Base-by-base conservation (phyloP, 257 asterid genomes). In the Linaria vulgaris region DNA sequence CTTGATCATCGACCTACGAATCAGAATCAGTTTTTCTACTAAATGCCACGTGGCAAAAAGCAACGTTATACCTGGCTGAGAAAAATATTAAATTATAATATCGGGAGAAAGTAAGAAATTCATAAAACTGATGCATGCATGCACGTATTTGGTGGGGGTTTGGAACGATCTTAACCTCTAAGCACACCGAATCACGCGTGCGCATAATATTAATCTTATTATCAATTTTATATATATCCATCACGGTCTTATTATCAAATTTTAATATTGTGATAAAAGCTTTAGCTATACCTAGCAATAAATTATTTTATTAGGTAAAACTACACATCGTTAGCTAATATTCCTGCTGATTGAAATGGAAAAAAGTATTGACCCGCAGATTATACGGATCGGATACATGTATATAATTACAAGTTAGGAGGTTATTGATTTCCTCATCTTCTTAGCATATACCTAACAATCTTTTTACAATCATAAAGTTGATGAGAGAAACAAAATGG, bases 101-200 rank as follows among this genome's bases (percentile, higher is more conserved):
- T 2, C n/a, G 6, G 13, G 17, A 44, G 15, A 13, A 13, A 44
- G 16, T 13, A 44, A 44, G 16, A 44, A 44, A n/a, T n/a, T n/a
- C n/a, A 14, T 2, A 44, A 1, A 19, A 44, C 12, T 44, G 15
- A 4, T 60, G 71, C 70, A 70, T 67, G 83, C 65, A 61, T 67
- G 79, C 74, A 57, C 64, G 65, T 61, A 59, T 47, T 56, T 58
- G 56, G 12, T 11, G 56, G 27, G n/a, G 68, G 53, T 67, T 72
- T 38, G 59, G 65, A 70, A 68, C 34, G 70, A 61, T 73, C 34
- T 59, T 70, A 82, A 72, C 82, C 47, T 70, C 81, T 59, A 12
- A 70, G 61, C 56, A 2, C 17, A 49, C 27, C 31, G 21, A 9
- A 23, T 68, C 80, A 77, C 80, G 82, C 89, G 78, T 78, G 66